phyloP scores from a whole-genome alignment of 2,329 filamentous ascomycete species.

The Paecilomyces variotii region DNA sequence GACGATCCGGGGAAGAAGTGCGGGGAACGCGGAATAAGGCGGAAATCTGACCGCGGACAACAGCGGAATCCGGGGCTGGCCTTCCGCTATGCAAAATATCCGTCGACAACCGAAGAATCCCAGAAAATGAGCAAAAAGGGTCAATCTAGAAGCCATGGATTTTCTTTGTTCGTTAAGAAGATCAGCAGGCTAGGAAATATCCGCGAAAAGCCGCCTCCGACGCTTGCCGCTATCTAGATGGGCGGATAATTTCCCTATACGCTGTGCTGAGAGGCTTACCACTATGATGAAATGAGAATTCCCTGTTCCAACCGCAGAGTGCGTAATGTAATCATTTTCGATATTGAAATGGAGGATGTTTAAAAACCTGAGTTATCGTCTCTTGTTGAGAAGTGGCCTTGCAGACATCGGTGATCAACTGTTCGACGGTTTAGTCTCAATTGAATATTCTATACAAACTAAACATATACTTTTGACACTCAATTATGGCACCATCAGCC shows the following conservation, averaged over 20 bases:
- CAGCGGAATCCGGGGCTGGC: neutral
- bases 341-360: neutral
- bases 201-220: neutral
- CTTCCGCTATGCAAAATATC: neutral
- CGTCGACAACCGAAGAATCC: neutral
- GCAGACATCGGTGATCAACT: neutral
- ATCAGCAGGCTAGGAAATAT: neutral
- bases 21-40: neutral
- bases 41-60: neutral
- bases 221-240: neutral
- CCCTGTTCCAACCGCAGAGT: neutral
- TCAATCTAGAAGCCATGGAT: neutral
- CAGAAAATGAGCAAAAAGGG: neutral
- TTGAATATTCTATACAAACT: neutral
- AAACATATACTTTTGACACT: neutral
- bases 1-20: neutral
- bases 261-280: neutral
- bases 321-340: neutral
- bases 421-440: neutral
- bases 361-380: neutral
- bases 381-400: neutral
- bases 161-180: neutral
- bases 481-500: constrained; percentile 9
- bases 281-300: neutral
- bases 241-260: neutral